Evolutionary conservation across 1,284 basidiomycete species (phyloP).

Genomic region (Entoloma clypeatum): DNA sequence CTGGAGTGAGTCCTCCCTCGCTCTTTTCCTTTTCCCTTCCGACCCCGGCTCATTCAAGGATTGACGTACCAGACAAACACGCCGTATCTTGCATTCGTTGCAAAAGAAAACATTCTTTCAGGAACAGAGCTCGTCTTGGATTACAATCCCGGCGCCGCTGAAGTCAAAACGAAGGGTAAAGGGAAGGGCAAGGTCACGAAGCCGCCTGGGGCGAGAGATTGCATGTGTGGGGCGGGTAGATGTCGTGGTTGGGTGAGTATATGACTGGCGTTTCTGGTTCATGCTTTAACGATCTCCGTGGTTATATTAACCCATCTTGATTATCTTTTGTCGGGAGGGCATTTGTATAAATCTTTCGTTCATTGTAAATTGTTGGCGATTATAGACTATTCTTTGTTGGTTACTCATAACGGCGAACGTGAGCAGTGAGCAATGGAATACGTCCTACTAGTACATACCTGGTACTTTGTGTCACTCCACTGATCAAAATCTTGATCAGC

Average conservation of each 20-base stretch:
- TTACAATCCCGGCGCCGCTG: slow-evolving; percentile 46
- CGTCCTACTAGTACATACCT: no score
- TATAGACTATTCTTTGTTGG: no score
- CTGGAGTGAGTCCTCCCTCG: slow-evolving; percentile 38
- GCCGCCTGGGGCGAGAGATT: slow-evolving; percentile 21
- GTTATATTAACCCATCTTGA: no score
- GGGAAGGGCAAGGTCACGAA: slow-evolving; percentile 25
- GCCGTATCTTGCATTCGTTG: slow-evolving; percentile 58
- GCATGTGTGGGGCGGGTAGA: slow-evolving; percentile 22
- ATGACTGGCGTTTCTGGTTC: slow-evolving; percentile 1
- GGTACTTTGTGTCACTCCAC: no score
- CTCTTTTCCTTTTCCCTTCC: not conserved
- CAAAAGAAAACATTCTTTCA: slow-evolving; percentile 42
- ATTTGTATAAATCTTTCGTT: not conserved
- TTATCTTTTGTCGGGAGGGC: no score
- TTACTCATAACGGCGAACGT: no score
- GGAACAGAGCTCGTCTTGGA: slow-evolving; percentile 60
- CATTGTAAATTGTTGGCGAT: not conserved
- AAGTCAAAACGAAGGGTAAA: slow-evolving; percentile 6
- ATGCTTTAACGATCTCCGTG: no score
- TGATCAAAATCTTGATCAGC: no score
- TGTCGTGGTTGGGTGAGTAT: slow-evolving; percentile 26
- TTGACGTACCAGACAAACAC: slow-evolving; percentile 43
- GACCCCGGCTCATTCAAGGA: not conserved
- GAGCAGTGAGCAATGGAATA: no score